Evolutionary conservation across 2,329 filamentous ascomycete species (phyloP).

Genomic region (Didymella keratinophila): DNA sequence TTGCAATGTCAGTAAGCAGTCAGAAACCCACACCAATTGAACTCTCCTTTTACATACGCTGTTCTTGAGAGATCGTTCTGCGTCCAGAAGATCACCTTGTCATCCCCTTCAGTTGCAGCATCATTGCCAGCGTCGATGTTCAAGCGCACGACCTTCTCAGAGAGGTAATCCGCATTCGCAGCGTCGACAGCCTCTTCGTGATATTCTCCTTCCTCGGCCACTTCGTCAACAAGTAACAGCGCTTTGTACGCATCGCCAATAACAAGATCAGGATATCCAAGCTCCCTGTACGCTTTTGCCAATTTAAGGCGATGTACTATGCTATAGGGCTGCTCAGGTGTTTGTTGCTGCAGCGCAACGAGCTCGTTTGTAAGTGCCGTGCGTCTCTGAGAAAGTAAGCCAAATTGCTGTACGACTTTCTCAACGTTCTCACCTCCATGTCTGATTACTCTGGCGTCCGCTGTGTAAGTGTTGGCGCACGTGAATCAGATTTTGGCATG

Average conservation of each 20-base stretch:
- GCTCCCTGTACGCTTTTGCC: conserved; percentile 72
- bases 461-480: conserved; percentile 3
- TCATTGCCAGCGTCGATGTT: conserved; percentile 1
- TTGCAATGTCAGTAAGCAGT: conserved; percentile 25
- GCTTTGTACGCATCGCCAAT: conserved; percentile 90
- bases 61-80: conserved; percentile 33
- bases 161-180: conserved; percentile 50
- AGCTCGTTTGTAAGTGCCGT: conserved; percentile 30
- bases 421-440: conserved; percentile 9
- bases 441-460: neutral
- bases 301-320: conserved; percentile 63
- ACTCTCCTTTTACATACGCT: conserved; percentile 39
- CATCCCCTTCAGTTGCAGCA: conserved; percentile 4
- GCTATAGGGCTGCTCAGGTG: conserved; percentile 48
- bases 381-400: conserved; percentile 16
- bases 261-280: conserved; percentile 90
- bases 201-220: conserved; percentile 80
- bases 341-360: conserved; percentile 34
- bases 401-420: neutral
- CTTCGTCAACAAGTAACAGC: conserved; percentile 84
- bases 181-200: conserved; percentile 71
- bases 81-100: conserved; percentile 26
- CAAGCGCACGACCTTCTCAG: conserved; percentile 21
- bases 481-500: conserved; percentile 20
- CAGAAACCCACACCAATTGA: neutral